A percentile compares a stretch with the other conserved stretches of the same genome.
Evolutionary conservation across 805 yeast species (phyloP).

Genomic region (Saccharomycodes ludwigii): DNA sequence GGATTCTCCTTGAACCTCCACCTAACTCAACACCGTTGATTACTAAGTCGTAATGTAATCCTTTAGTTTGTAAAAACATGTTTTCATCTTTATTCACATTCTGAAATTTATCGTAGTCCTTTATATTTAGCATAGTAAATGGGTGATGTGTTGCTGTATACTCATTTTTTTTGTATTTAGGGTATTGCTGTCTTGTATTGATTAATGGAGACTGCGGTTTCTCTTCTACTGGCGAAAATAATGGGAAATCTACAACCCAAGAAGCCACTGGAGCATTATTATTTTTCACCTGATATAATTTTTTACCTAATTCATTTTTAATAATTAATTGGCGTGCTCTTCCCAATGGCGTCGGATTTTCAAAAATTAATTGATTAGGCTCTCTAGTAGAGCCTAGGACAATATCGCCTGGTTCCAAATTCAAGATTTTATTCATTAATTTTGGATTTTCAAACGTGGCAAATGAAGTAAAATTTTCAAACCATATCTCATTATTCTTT

Average conservation of each 20-base stretch:
- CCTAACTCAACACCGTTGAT: constrained; percentile 93
- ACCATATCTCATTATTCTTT: constrained; percentile 35
- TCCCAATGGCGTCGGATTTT: constrained; percentile 93
- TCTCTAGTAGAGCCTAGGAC: constrained; percentile 68
- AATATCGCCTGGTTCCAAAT: constrained; percentile 54
- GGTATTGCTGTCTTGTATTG: constrained; percentile 3
- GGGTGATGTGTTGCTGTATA: constrained; percentile 88
- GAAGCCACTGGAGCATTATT: constrained; percentile 34
- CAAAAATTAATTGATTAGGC: constrained; percentile 48
- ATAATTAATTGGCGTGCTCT: constrained; percentile 67
- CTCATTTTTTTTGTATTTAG: constrained; percentile 31
- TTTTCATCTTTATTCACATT: constrained; percentile 3
- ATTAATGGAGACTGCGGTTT: constrained; percentile 40
- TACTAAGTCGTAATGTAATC: constrained; percentile 91
- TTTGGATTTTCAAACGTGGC: constrained; percentile 24
- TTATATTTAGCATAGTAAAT: constrained; percentile 78
- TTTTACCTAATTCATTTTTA: constrained; percentile 32
- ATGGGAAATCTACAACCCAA: constrained; percentile 91
- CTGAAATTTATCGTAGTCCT: constrained; percentile 46
- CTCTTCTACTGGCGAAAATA: constrained; percentile 65
- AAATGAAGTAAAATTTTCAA: constrained; percentile 18
- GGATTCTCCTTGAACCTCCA: constrained; percentile 94
- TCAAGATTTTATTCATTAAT: constrained; percentile 23
- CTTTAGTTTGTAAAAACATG: constrained; percentile 20
- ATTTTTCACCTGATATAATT: constrained; percentile 10